Evolutionary conservation across 129 eudicot species (phyloP).

Genomic region (Artemisia argyi): DNA sequence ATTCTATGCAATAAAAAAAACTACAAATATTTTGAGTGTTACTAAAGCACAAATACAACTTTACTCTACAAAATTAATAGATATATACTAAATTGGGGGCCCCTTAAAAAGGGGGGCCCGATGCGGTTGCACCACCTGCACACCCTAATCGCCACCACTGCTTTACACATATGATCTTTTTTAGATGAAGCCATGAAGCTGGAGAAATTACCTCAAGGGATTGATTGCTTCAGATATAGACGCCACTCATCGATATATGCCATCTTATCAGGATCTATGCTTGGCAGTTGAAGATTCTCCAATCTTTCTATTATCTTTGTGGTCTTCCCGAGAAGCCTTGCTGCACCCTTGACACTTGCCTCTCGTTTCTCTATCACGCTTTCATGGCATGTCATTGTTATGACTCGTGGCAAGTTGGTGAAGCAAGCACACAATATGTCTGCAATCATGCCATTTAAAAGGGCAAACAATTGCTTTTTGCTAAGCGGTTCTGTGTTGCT

Average conservation of each 20-base stretch:
- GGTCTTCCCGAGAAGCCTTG: conserved; percentile 35
- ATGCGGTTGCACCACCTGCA: no score
- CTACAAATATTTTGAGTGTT: no score
- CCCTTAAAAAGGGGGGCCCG: no score
- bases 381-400: conserved; percentile 18
- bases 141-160: no score
- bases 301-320: conserved; percentile 18
- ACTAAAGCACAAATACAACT: no score
- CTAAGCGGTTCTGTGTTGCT: neutral
- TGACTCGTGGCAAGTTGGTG: no score
- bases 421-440: conserved; percentile 29
- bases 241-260: conserved; percentile 30
- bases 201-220: conserved; percentile 12
- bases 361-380: conserved; percentile 31
- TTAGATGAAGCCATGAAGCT: no score
- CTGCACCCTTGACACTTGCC: conserved; percentile 24
- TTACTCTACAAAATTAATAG: no score
- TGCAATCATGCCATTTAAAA: conserved; percentile 27
- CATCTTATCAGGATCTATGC: conserved; percentile 21
- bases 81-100: no score
- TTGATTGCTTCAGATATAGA: conserved; percentile 1
- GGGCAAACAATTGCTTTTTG: conserved; percentile 2
- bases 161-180: no score
- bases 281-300: conserved; percentile 6
- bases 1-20: no score